Conservation (phyloP, 345 rosid genomes). For the Lenwebbia sp. region DNA sequence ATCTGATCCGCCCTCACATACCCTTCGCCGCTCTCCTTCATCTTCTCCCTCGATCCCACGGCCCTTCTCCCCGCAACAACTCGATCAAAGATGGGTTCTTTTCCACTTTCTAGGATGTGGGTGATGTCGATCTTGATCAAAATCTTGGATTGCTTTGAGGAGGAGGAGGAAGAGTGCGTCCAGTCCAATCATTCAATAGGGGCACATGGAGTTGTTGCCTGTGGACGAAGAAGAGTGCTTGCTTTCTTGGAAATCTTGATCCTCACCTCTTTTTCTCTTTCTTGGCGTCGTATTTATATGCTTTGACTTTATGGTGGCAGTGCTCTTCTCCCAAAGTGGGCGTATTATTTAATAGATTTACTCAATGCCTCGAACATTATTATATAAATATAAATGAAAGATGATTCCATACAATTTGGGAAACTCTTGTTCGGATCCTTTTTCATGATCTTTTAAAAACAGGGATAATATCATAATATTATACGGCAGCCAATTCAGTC, state of each 20-base stretch:
- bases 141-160: background rate
- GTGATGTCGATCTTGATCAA: background rate
- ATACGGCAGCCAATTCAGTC: rapidly evolving
- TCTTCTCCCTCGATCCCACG: background rate
- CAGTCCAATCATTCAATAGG: background rate
- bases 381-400: no score
- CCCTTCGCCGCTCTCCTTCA: constrained; percentile 72
- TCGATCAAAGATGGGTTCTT: background rate
- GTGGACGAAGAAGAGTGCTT: background rate
- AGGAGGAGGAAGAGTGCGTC: background rate
- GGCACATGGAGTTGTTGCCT: background rate
- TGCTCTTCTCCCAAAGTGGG: background rate
- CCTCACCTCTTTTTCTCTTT: background rate
- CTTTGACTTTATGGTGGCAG: background rate
- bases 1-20: constrained; percentile 96
- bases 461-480: rapidly evolving
- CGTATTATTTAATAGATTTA: background rate
- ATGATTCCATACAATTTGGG: background rate
- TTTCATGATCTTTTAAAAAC: background rate
- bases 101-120: background rate
- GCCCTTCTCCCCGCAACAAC: background rate
- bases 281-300: background rate
- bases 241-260: background rate
- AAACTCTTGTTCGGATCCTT: background rate
- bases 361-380: no score